Percentiles rank a stretch among this genome's conserved stretches.
phyloP scores from a whole-genome alignment of 2,329 filamentous ascomycete genomes.

The Salinomyces thailandicus region DNA sequence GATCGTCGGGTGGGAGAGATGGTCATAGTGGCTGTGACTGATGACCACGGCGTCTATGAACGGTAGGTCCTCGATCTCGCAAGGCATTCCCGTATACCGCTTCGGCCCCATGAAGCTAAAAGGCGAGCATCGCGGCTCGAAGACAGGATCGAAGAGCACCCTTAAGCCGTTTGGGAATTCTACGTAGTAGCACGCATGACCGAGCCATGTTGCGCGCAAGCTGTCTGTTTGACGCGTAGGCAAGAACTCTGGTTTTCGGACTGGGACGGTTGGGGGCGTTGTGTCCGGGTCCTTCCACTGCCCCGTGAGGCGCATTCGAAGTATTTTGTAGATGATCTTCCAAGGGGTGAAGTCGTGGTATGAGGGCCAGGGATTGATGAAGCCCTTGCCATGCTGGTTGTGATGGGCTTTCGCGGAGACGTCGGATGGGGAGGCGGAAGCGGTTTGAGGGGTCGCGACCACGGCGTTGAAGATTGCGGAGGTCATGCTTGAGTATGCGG shows the following conservation, averaged over 20 bases:
- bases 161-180: constrained; percentile 80
- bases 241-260: constrained; percentile 58
- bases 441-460: constrained; percentile 29
- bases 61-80: constrained; percentile 67
- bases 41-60: constrained; percentile 65
- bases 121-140: constrained; percentile 77
- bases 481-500: constrained; percentile 6
- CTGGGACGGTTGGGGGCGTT: constrained; percentile 53
- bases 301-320: constrained; percentile 40
- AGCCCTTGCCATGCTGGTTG: constrained; percentile 43
- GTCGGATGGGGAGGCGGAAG: constrained; percentile 34
- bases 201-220: constrained; percentile 85
- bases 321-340: constrained; percentile 29
- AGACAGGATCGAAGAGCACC: constrained; percentile 88
- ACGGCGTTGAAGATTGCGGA: constrained; percentile 30
- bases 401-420: constrained; percentile 41
- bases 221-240: constrained; percentile 46
- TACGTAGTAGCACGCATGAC: constrained; percentile 86
- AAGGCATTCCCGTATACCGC: constrained; percentile 68
- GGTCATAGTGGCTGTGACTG: constrained; percentile 88
- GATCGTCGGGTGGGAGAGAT: constrained; percentile 68
- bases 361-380: constrained; percentile 49
- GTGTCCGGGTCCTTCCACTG: constrained; percentile 48
- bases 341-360: constrained; percentile 31
- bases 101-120: constrained; percentile 60